Base-by-base conservation (phyloP, 2,329 filamentous ascomycete species). In the Clarireedia sp. region DNA sequence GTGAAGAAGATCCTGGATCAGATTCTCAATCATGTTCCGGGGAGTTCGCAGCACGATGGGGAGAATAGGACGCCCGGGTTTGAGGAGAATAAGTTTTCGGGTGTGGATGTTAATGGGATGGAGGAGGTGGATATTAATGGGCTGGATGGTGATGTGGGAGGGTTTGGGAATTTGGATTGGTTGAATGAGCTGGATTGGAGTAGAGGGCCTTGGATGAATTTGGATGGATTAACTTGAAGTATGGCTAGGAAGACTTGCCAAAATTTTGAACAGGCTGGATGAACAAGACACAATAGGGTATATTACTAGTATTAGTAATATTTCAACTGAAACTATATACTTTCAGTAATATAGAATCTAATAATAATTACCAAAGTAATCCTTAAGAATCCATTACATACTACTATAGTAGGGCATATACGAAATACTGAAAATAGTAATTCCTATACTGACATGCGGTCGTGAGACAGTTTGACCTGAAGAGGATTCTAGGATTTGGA, bases 1-100 rank as follows among this genome's bases (percentile, higher is more conserved):
- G 78, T 80, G 45, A 73, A 76, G 52, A 73, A 71, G 14, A 77
- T 79, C 1, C 67, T 79, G 9, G 76, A 79, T 38, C 73, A 77
- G 47, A 71, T 75, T 3, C 67, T 79, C 10, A 49, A 55, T 29
- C 14, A 29, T 26, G 24, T 29, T 33, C 44, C 23, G 6, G 19
- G 23, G 17, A 38, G 29, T 26, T 29, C 21, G 21, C 46, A 45
- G 16, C 26, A 46, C 5, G 40, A 45, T 9, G 33, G 29, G 2
- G 48, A 38, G 16, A 26, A 3, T 16, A 45, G 10, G 43, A 33
- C 17, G 5, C 5, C n/a, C 0, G 29, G 38, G 16, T 38, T 26
- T 6, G 23, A 23, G 33, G 41, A 40, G 12, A 24, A 6, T 47
- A 43, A 33, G 36, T 1, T 29, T 12, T 26, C 8, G 21, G 21